Percentiles rank a stretch among this genome's conserved stretches.
Evolutionary conservation across 208 protist species (phyloP).

Genomic region (Trypanosoma platydactyli): DNA sequence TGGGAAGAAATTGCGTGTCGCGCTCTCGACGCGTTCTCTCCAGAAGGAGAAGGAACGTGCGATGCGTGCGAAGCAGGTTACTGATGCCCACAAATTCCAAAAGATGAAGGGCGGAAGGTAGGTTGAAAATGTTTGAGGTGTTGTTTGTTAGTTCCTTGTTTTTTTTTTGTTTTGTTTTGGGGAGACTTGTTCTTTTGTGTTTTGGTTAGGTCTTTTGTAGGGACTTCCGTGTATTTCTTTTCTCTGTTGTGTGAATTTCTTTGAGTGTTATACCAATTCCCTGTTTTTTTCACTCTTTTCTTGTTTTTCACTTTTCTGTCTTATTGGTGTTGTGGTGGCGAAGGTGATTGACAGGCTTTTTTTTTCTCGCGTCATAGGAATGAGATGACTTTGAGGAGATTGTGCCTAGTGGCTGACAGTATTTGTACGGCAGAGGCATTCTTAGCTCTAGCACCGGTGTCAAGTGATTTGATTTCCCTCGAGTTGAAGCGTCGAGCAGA

Average conservation of each 20-base stretch:
- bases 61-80: constrained; percentile 58
- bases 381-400: constrained; percentile 6
- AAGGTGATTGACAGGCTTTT: too few relatives aligned
- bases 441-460: constrained; percentile 2
- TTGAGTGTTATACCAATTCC: too few relatives aligned
- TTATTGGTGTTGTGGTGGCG: too few relatives aligned
- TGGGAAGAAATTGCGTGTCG: constrained; percentile 69
- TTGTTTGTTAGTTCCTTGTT: constrained; percentile 3
- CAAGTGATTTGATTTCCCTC: neutral
- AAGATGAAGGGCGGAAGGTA: constrained; percentile 20
- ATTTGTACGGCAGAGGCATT: constrained; percentile 5
- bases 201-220: too few relatives aligned
- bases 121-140: neutral
- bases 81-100: constrained; percentile 61
- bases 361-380: too few relatives aligned
- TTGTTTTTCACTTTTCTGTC: too few relatives aligned
- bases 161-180: neutral
- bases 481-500: constrained; percentile 9
- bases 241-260: too few relatives aligned
- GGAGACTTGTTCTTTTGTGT: too few relatives aligned
- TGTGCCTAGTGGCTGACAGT: neutral
- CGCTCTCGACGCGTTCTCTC: constrained; percentile 65
- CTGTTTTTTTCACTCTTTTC: too few relatives aligned
- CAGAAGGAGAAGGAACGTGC: constrained; percentile 63
- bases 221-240: too few relatives aligned